Percentiles rank a stretch among this genome's conserved stretches.
phyloP scores from a whole-genome alignment of 441 rosid species.

The Populus trichocarpa region DNA sequence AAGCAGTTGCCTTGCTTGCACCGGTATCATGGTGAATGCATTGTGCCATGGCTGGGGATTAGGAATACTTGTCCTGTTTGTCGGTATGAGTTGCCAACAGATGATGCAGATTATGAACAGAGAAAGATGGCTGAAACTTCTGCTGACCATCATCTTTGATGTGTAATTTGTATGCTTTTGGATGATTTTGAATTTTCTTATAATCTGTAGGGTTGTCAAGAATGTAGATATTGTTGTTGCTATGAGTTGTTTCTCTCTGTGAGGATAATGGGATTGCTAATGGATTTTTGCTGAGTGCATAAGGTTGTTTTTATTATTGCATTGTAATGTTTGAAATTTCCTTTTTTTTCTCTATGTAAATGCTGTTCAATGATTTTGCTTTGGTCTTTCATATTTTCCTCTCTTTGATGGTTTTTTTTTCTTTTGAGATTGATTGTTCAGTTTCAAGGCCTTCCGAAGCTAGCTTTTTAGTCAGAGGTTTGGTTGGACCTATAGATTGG shows the following conservation, averaged over 20 bases:
- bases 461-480: neutral
- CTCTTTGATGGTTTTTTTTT: neutral
- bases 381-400: neutral
- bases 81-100: conserved; percentile 81
- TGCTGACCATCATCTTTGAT: conserved; percentile 24
- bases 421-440: neutral
- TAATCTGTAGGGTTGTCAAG: conserved; percentile 28
- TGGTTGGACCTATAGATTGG: neutral
- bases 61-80: conserved; percentile 98
- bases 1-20: conserved; percentile 84
- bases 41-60: conserved; percentile 70
- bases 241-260: conserved; percentile 19
- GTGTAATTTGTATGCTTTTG: conserved; percentile 17
- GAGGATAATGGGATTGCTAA: conserved; percentile 20
- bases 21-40: conserved; percentile 76
- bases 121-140: conserved; percentile 39
- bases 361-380: conserved; percentile 17
- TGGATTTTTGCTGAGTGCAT: conserved; percentile 16
- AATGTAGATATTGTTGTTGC: conserved; percentile 31
- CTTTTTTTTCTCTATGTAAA: neutral
- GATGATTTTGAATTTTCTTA: conserved; percentile 20
- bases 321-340: conserved; percentile 23
- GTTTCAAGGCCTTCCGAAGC: neutral
- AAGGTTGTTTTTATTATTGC: conserved; percentile 22
- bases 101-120: conserved; percentile 65